Evolutionary conservation across 2,329 filamentous ascomycete species (phyloP).

Genomic region (Pseudocercospora crystallina): DNA sequence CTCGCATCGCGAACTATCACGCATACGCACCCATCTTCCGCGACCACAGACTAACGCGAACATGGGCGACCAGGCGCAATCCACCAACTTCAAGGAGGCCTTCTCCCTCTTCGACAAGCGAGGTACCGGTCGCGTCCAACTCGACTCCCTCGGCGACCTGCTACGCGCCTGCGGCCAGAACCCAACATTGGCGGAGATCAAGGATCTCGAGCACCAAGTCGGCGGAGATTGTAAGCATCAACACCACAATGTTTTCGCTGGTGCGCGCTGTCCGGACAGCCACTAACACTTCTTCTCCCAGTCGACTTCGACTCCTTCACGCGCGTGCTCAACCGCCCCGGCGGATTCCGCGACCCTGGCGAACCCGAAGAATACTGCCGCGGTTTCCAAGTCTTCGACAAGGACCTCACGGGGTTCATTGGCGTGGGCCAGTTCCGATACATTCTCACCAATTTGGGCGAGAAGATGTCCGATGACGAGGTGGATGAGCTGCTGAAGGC

Average conservation of each 20-base stretch:
- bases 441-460: slow-evolving; percentile 91
- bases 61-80: slow-evolving; percentile 61
- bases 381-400: slow-evolving; percentile 99
- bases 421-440: slow-evolving; percentile 97
- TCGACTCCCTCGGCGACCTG: slow-evolving; percentile 86
- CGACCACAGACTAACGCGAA: slow-evolving; percentile 17
- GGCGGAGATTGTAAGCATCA: slow-evolving; percentile 80
- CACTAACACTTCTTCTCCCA: slow-evolving; percentile 40
- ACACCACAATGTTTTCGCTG: neutral
- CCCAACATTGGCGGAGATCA: slow-evolving; percentile 89
- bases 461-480: slow-evolving; percentile 99
- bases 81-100: slow-evolving; percentile 99
- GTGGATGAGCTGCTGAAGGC: slow-evolving; percentile 98
- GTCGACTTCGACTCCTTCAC: slow-evolving; percentile 98
- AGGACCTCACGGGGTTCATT: slow-evolving; percentile 97
- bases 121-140: slow-evolving; percentile 85
- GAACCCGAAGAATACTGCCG: slow-evolving; percentile 98
- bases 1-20: no score
- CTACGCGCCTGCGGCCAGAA: slow-evolving; percentile 97
- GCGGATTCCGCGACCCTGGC: slow-evolving; percentile 96
- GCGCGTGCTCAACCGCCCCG: slow-evolving; percentile 93
- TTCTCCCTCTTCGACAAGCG: slow-evolving; percentile 99
- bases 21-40: no score
- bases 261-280: neutral
- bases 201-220: slow-evolving; percentile 85